Evolutionary conservation across 331 rosid species (phyloP), one percentile per base, ranked within the genome.

Genomic region (Acacia concinna): DNA sequence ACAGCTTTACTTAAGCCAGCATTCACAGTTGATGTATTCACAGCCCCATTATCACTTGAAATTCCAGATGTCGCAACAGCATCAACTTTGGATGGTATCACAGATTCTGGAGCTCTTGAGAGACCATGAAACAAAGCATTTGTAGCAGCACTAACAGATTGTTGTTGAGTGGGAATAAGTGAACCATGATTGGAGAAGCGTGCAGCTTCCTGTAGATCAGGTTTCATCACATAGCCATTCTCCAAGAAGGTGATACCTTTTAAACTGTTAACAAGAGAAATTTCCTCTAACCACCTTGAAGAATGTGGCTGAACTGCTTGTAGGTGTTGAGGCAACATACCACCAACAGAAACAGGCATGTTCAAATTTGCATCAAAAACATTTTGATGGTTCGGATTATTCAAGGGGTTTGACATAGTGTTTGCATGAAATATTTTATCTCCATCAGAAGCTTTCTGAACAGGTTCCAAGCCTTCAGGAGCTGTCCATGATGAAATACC

Each of bases 241-340:
- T 88, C 97, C 85, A 81, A 66, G 64, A 96, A 83, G 44, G 93
- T 82, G 83, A 96, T 79, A 82, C 87, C 89, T 68, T 85, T 85
- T 30, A 93, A 81, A 83, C 84, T 75, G 73, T 91, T 87, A 56
- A 85, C 87, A 72, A 91, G 87, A 79, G 81, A 80, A 18, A 87
- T 82, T 78, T 88, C 97, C 73, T 79, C 81, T 71, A 84, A 74
- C 90, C 89, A 84, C 77, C 88, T 82, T 9, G 85, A 85, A 75
- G 83, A 81, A 82, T 81, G 89, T 25, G 90, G 88, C 73, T 85
- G 93, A 83, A 81, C 68, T 68, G 90, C 84, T 68, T 85, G 93
- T 41, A 85, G 62, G 44, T 83, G 84, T 49, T 81, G 97, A 38
- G 98, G 87, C 47, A 85, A 21, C 44, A 67, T 59, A 81, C 84